Conservation (phyloP, 2,329 filamentous ascomycete genomes). For the Pestalotiopsis fici region DNA sequence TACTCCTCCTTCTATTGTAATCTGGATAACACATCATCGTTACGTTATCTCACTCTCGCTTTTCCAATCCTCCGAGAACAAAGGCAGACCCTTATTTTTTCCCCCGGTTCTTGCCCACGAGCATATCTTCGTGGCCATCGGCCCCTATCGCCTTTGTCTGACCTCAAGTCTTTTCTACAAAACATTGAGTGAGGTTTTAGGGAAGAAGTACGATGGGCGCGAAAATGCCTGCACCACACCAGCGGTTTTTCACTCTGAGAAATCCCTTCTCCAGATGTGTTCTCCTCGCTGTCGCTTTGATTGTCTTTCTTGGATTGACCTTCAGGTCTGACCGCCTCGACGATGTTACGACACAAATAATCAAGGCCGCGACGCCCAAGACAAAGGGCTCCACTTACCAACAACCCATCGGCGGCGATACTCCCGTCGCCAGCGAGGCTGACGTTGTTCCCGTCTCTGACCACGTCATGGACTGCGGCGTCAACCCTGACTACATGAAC, state of each 20-base stretch:
- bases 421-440: constrained; percentile 22
- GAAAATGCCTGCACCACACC: constrained; percentile 39
- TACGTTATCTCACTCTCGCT: neutral
- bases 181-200: neutral
- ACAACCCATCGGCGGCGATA: constrained; percentile 29
- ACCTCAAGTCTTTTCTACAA: neutral
- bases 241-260: constrained; percentile 47
- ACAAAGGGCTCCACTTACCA: constrained; percentile 31
- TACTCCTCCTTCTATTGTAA: neutral
- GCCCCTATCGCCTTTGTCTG: constrained; percentile 5
- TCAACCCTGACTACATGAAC: constrained; percentile 47
- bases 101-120: constrained; percentile 9
- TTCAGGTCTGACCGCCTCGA: constrained; percentile 43
- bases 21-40: neutral
- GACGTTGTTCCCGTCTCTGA: constrained; percentile 32
- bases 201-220: constrained; percentile 35
- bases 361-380: constrained; percentile 37
- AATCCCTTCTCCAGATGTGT: constrained; percentile 48
- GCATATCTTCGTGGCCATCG: constrained; percentile 14
- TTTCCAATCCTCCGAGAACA: constrained; percentile 5
- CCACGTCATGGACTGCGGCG: constrained; percentile 48
- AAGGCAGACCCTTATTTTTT: constrained; percentile 11
- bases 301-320: constrained; percentile 42
- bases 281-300: constrained; percentile 41
- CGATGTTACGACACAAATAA: constrained; percentile 39